Evolutionary conservation across 805 yeast species (phyloP).

Genomic region (Metschnikowia lochheadii): DNA sequence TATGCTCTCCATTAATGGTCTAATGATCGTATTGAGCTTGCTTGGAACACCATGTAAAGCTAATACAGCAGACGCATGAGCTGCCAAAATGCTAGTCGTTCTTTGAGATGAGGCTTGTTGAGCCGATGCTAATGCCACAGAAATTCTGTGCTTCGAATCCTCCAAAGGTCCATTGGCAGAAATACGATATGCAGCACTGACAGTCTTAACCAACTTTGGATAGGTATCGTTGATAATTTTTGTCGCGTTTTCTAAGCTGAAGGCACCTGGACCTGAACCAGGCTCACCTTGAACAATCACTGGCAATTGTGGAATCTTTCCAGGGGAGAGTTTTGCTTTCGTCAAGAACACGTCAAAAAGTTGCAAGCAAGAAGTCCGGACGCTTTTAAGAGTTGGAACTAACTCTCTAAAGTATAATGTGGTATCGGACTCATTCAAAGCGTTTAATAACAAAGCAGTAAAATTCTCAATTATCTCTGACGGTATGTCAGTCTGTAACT

Average conservation of each 20-base stretch:
- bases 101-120: constrained; percentile 47
- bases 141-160: constrained; percentile 70
- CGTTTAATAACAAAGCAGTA: constrained; percentile 26
- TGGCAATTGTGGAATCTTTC: constrained; percentile 76
- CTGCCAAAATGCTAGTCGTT: constrained; percentile 60
- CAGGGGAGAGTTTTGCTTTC: constrained; percentile 65
- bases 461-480: constrained; percentile 20
- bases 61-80: constrained; percentile 71
- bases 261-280: constrained; percentile 93
- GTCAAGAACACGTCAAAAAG: constrained; percentile 74
- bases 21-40: constrained; percentile 82
- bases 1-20: constrained; percentile 88
- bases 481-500: constrained; percentile 16
- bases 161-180: constrained; percentile 68
- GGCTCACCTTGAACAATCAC: constrained; percentile 90
- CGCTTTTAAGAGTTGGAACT: constrained; percentile 78
- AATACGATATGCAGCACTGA: constrained; percentile 69
- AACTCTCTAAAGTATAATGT: constrained; percentile 72
- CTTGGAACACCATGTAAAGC: constrained; percentile 67
- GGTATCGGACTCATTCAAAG: constrained; percentile 39
- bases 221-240: constrained; percentile 60
- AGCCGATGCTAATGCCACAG: constrained; percentile 66
- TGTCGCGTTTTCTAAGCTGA: constrained; percentile 74
- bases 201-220: constrained; percentile 55
- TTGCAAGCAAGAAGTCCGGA: constrained; percentile 84